Evolutionary conservation across 2,329 filamentous ascomycete species (phyloP).

Genomic region (Myriosclerotinia duriaeana): DNA sequence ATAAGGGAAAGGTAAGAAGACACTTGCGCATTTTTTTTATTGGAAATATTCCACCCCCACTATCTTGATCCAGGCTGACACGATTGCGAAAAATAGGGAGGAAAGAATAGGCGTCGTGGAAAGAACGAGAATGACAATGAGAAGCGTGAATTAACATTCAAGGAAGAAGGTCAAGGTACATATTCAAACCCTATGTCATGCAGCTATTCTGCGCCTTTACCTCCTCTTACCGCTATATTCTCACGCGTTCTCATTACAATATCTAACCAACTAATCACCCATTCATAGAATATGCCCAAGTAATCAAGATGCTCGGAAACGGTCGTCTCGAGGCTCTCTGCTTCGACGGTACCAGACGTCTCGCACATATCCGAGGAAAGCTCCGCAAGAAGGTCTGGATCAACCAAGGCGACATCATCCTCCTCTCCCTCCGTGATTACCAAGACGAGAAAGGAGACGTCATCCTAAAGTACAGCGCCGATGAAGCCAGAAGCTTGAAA

Average conservation of each 20-base stretch:
- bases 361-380: slow-evolving; percentile 88
- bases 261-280: slow-evolving; percentile 41
- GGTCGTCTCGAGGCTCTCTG: slow-evolving; percentile 86
- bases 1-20: slow-evolving; percentile 89
- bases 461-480: slow-evolving; percentile 91
- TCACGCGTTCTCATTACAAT: slow-evolving; percentile 40
- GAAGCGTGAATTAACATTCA: slow-evolving; percentile 98
- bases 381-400: slow-evolving; percentile 99
- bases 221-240: slow-evolving; percentile 19
- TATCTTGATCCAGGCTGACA: slow-evolving; percentile 23
- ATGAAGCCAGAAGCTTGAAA: slow-evolving; percentile 93
- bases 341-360: slow-evolving; percentile 89
- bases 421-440: slow-evolving; percentile 85
- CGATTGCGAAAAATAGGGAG: slow-evolving; percentile 61
- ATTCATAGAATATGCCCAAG: slow-evolving; percentile 70
- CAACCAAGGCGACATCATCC: slow-evolving; percentile 95
- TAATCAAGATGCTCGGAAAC: slow-evolving; percentile 95
- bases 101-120: slow-evolving; percentile 96
- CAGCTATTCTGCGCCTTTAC: slow-evolving; percentile 10
- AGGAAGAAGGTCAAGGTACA: slow-evolving; percentile 88
- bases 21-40: not conserved
- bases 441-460: slow-evolving; percentile 93
- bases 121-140: slow-evolving; percentile 99
- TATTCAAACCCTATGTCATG: not conserved
- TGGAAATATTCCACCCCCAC: slow-evolving; percentile 8